A percentile compares a stretch with the other conserved stretches of the same genome.
These are phyloP conservation scores for Magnolia sinica DNA, from an alignment of 164 flowering plant genomes.

Conservation along the genomic window DNA sequence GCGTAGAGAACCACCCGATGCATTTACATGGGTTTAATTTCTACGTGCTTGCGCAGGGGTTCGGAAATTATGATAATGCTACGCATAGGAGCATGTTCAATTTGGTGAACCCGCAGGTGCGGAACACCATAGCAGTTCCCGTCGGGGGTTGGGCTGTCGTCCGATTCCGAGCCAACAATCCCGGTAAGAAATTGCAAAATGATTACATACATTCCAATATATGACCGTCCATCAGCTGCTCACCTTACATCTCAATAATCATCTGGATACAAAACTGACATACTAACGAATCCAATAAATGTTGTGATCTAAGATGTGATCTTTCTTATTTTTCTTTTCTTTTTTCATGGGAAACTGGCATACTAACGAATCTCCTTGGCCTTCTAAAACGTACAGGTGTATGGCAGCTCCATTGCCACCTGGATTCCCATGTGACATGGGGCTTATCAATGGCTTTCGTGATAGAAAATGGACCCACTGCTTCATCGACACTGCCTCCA, in stretches of 20 bases:
- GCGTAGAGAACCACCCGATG: slow-evolving; percentile 59
- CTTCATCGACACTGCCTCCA: slow-evolving; percentile 46
- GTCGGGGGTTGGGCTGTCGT: slow-evolving; percentile 80
- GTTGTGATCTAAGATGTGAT: no score
- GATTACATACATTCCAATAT: no score
- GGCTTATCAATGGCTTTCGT: slow-evolving; percentile 56
- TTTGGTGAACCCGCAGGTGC: slow-evolving; percentile 50
- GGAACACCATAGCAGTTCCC: slow-evolving; percentile 74
- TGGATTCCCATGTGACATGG: slow-evolving; percentile 65
- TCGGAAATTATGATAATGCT: slow-evolving; percentile 47
- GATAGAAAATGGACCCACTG: slow-evolving; percentile 67
- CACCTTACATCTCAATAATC: no score
- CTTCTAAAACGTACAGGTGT: slow-evolving; percentile 33
- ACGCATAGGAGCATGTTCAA: slow-evolving; percentile 43
- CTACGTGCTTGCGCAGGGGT: slow-evolving; percentile 65
- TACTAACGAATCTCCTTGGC: no score
- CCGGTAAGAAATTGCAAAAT: slow-evolving; percentile 28
- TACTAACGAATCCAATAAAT: no score
- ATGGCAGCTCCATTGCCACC: slow-evolving; percentile 78
- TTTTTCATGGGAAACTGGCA: no score
- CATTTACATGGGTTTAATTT: slow-evolving; percentile 59
- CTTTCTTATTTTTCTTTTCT: no score
- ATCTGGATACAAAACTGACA: no score
- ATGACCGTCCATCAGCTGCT: no score
- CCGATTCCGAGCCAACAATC: slow-evolving; percentile 64